Percentiles rank a stretch among this genome's conserved stretches.
phyloP scores from a whole-genome alignment of 257 asterid species.

The Salvia splendens region DNA sequence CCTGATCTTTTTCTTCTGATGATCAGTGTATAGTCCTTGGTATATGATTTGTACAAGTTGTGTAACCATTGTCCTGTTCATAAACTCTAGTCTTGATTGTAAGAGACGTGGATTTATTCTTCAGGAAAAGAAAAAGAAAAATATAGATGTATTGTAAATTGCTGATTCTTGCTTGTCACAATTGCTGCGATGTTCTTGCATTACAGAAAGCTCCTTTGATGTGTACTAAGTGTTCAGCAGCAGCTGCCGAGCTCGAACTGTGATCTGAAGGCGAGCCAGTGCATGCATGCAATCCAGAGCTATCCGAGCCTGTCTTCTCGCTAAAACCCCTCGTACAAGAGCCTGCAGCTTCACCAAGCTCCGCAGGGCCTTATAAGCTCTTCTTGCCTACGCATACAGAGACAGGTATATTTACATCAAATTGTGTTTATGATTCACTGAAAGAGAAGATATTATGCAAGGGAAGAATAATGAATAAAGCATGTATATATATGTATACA shows the following conservation, averaged over 20 bases:
- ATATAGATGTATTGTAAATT: neutral
- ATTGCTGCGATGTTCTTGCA: slow-evolving; percentile 4
- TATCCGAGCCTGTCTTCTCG: slow-evolving; percentile 68
- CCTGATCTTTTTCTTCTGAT: slow-evolving; percentile 29
- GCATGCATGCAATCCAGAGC: slow-evolving; percentile 81
- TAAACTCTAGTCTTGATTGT: slow-evolving; percentile 25
- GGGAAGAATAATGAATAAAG: slow-evolving; percentile 12
- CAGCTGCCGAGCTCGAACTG: slow-evolving; percentile 67
- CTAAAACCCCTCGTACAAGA: slow-evolving; percentile 67
- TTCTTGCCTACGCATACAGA: slow-evolving; percentile 50
- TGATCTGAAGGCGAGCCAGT: slow-evolving; percentile 68
- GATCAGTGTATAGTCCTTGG: slow-evolving; percentile 18
- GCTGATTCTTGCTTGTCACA: slow-evolving; percentile 12
- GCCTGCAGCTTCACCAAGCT: slow-evolving; percentile 84
- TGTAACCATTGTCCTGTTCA: neutral
- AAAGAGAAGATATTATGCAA: neutral
- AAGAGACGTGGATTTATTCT: neutral
- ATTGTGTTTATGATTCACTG: neutral
- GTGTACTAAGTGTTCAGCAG: slow-evolving; percentile 34
- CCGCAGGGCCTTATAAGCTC: slow-evolving; percentile 60
- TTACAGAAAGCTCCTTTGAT: neutral
- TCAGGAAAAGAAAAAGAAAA: neutral
- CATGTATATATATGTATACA: slow-evolving; percentile 27
- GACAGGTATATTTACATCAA: neutral
- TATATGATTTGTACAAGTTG: slow-evolving; percentile 13